Percentiles rank a stretch among this genome's conserved stretches.
These are phyloP conservation scores for Solanum ossicruentum DNA, from an alignment of 257 asterid genomes.

Conservation along the genomic window DNA sequence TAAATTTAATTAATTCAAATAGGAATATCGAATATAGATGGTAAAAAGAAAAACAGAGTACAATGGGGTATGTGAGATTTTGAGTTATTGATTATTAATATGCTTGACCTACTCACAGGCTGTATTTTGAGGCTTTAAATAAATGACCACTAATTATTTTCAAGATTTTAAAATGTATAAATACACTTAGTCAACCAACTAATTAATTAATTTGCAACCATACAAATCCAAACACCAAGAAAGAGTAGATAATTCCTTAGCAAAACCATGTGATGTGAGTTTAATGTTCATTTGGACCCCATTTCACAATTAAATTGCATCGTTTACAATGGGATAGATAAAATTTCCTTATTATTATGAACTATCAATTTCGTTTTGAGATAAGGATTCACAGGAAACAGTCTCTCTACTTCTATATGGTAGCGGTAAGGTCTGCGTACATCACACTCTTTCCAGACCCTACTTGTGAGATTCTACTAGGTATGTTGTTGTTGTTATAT, in stretches of 20 bases:
- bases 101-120: constrained; percentile 20
- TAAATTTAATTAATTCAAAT: neutral
- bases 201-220: neutral
- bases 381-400: too few relatives aligned
- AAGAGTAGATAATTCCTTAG: neutral
- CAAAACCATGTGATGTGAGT: constrained; percentile 12
- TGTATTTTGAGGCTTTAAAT: constrained; percentile 7
- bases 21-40: too few relatives aligned
- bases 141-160: constrained; percentile 1
- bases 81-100: neutral
- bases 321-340: too few relatives aligned
- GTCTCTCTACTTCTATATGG: too few relatives aligned
- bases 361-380: too few relatives aligned
- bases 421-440: too few relatives aligned
- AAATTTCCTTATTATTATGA: too few relatives aligned
- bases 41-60: too few relatives aligned
- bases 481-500: too few relatives aligned
- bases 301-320: neutral
- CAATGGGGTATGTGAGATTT: neutral
- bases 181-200: constrained; percentile 4
- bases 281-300: constrained; percentile 8
- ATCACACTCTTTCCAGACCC: too few relatives aligned
- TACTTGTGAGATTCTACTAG: too few relatives aligned
- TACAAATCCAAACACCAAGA: neutral
- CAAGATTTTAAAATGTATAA: neutral